phyloP scores from a whole-genome alignment of 768 basidiomycete species.

The Amanita subjunquillea region DNA sequence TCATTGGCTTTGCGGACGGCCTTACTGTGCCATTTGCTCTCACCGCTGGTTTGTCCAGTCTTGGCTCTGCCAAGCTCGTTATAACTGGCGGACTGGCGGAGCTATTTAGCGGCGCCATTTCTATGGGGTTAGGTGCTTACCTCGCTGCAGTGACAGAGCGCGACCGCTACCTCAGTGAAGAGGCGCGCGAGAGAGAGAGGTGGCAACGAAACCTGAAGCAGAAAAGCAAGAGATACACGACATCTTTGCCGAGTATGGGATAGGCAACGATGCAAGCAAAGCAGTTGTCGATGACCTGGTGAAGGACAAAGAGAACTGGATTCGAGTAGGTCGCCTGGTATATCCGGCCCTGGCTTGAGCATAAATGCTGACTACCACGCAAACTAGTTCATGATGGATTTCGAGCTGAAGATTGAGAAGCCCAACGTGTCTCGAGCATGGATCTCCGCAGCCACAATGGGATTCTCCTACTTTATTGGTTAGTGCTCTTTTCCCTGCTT shows the following conservation, averaged over 20 bases:
- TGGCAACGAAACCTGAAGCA: neutral
- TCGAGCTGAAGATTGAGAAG: neutral
- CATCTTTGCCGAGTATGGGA: neutral
- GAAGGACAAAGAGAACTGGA: neutral
- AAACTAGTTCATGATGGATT: conserved; percentile 2
- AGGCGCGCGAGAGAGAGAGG: neutral
- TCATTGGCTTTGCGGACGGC: conserved; percentile 1
- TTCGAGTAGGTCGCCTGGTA: neutral
- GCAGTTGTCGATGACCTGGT: neutral
- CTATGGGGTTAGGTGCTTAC: neutral
- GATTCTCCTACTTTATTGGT: neutral
- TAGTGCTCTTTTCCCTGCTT: neutral
- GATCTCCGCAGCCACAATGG: conserved; percentile 1
- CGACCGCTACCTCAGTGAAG: conserved; percentile 1
- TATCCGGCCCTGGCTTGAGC: neutral
- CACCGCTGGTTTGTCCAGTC: conserved; percentile 2
- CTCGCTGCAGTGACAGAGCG: conserved; percentile 2
- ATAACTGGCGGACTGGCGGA: neutral
- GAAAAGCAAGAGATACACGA: neutral
- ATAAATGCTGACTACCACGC: neutral
- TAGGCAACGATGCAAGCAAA: neutral
- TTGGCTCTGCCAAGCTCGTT: neutral
- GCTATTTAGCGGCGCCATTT: conserved; percentile 1
- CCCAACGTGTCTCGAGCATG: neutral
- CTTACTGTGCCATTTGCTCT: conserved; percentile 1